Base-by-base conservation (phyloP, 176 grass and related monocot genomes). In the Oryza glumipatula region DNA sequence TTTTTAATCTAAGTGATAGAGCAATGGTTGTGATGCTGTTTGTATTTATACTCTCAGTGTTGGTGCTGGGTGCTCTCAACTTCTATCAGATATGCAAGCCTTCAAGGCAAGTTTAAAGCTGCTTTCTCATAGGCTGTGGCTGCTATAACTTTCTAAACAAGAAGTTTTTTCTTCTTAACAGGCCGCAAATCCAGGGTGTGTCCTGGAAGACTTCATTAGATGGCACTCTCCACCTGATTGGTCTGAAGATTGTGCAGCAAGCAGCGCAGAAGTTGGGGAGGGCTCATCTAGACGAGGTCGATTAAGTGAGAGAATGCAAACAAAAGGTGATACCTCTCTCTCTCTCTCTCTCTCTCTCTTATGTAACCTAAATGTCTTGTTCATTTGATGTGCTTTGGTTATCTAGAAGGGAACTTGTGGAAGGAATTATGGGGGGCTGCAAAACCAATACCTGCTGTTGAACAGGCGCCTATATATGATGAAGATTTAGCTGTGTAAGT, bases 171-270 rank as follows among this genome's bases (percentile, higher is more conserved):
- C 72, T 76, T 51, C 67, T 33, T 85, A 75, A 30, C 74, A 98
- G 96, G 96, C 96, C 49, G 96, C 93, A 72, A 98, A 98, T 87
- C 93, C 93, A 39, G 96, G 96, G n/a, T 98, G 96, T 87, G 94
- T 98, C 38, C 63, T 98, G 60, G 96, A 98, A 83, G 96, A 98
- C 61, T 98, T 95, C 11, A 79, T 98, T 89, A 92, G 96, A 89
- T 98, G 96, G 93, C 91, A 98, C 81, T 98, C 96, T 56, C 96
- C 96, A 80, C 96, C 93, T 81, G 93, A 98, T 70, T 98, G 96
- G 96, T 94, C 86, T 58, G 91, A 92, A 82, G 85, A 92, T 85
- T 80, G 72, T 88, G 80, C 74, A 70, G 69, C 60, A 83, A 86
- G 72, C 45, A 74, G 64, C 66, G 12, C 82, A 54, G 64, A 75